Conservation (phyloP, 768 basidiomycete genomes). For the Pisolithus marmoratus region DNA sequence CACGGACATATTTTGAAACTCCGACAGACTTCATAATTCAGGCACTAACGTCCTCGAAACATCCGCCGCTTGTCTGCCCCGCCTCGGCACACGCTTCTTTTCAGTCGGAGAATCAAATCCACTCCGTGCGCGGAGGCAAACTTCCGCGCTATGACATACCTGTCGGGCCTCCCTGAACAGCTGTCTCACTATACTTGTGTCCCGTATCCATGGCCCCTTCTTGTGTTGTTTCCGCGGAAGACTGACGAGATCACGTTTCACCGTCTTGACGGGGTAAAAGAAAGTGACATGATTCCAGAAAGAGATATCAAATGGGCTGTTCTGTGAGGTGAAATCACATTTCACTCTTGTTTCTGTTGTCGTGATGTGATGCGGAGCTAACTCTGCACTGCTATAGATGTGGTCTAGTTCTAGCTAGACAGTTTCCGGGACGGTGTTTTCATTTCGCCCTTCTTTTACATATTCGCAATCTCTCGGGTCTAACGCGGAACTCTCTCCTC, state of each 20-base stretch:
- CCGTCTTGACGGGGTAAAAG: neutral
- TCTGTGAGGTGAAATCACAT: slow-evolving; percentile 23
- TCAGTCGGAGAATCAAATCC: neutral
- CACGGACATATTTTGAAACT: slow-evolving; percentile 29
- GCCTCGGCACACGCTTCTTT: slow-evolving; percentile 16
- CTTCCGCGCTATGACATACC: neutral
- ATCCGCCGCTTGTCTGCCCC: slow-evolving; percentile 12
- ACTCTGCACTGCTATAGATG: slow-evolving; percentile 18
- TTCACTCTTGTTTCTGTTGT: slow-evolving; percentile 19
- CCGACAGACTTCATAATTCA: slow-evolving; percentile 27
- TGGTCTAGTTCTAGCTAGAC: slow-evolving; percentile 16
- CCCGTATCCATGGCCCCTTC: neutral
- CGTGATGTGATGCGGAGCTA: slow-evolving; percentile 25
- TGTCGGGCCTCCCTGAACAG: neutral
- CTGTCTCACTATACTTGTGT: neutral
- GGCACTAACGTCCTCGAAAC: slow-evolving; percentile 25
- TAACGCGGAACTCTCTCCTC: slow-evolving; percentile 27
- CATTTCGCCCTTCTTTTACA: slow-evolving; percentile 27
- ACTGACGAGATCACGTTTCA: slow-evolving; percentile 14
- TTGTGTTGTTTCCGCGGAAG: neutral
- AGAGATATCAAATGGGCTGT: slow-evolving; percentile 27
- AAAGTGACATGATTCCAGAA: slow-evolving; percentile 20
- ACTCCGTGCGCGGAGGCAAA: neutral
- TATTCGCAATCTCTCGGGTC: slow-evolving; percentile 23
- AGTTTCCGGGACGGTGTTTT: slow-evolving; percentile 17